Conservation (phyloP, 352 stramenopile species). For the Globisporangium radiosum region DNA sequence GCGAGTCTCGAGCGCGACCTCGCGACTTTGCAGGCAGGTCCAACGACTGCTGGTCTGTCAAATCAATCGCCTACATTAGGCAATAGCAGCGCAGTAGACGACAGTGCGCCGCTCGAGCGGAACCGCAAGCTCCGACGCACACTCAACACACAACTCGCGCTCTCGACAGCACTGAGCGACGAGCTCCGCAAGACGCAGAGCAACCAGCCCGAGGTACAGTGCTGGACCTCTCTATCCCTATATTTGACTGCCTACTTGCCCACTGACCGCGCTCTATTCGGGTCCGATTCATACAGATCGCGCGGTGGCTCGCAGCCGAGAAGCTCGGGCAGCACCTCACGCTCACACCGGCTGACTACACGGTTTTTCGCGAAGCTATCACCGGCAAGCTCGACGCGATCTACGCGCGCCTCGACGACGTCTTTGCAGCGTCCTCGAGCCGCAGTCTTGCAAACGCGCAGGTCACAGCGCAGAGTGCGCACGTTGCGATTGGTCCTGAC, state of each 20-base stretch:
- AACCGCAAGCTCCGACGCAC: conserved; percentile 7
- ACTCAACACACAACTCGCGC: conserved; percentile 1
- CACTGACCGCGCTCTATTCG: no score
- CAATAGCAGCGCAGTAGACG: conserved; percentile 1
- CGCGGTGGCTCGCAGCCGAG: conserved; percentile 1
- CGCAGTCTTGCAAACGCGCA: not conserved
- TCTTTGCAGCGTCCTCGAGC: not conserved
- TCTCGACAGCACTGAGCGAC: conserved; percentile 1
- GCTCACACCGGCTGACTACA: conserved; percentile 1
- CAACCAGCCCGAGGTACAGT: not conserved
- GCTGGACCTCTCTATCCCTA: not conserved
- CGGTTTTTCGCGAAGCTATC: conserved; percentile 2
- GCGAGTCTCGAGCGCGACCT: conserved; percentile 4
- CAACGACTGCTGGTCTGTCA: not conserved
- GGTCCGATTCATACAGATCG: not conserved
- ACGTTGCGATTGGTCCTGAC: conserved; percentile 1
- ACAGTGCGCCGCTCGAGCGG: conserved; percentile 1
- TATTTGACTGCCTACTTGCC: not conserved
- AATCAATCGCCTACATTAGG: not conserved
- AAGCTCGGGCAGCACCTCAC: conserved; percentile 1
- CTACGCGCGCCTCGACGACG: conserved; percentile 6
- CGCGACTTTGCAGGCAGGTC: not conserved
- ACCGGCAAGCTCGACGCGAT: conserved; percentile 6
- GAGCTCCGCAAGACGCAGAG: not conserved
- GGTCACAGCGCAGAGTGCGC: conserved; percentile 1